Conservation (phyloP, 129 eudicot species). For the Flaveria ramosissima region DNA sequence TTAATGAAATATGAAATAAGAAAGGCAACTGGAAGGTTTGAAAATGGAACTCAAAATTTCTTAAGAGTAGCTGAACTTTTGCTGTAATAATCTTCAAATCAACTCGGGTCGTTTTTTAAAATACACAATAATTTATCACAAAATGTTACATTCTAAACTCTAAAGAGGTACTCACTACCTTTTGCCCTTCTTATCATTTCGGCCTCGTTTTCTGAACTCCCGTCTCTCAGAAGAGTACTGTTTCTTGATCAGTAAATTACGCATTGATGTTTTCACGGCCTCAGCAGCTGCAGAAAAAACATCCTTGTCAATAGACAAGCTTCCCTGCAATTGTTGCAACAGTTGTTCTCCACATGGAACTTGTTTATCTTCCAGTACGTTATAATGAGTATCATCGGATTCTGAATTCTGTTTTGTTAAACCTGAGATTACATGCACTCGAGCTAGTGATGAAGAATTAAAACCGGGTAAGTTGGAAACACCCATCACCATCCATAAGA, state of each 20-base stretch:
- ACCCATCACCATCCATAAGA: slow-evolving; percentile 91
- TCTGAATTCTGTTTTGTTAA: slow-evolving; percentile 30
- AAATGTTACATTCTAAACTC: neutral
- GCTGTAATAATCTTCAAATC: too few species aligned
- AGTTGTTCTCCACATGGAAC: slow-evolving; percentile 66
- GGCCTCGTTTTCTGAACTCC: slow-evolving; percentile 78
- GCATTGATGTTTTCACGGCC: slow-evolving; percentile 82
- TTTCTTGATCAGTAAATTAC: slow-evolving; percentile 72
- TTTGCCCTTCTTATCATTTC: slow-evolving; percentile 70
- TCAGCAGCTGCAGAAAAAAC: slow-evolving; percentile 69
- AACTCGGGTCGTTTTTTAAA: neutral
- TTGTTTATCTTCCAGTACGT: slow-evolving; percentile 55
- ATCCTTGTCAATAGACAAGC: slow-evolving; percentile 53
- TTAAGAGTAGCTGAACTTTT: too few species aligned
- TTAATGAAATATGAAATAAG: neutral
- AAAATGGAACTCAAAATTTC: too few species aligned
- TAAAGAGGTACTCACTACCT: slow-evolving; percentile 13
- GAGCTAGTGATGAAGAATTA: slow-evolving; percentile 52
- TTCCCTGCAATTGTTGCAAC: slow-evolving; percentile 75
- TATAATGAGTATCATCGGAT: slow-evolving; percentile 33
- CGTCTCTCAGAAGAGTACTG: slow-evolving; percentile 76
- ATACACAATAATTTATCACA: neutral
- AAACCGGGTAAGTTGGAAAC: slow-evolving; percentile 59
- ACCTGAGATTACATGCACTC: slow-evolving; percentile 61
- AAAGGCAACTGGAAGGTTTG: too few species aligned